Evolutionary conservation across 179 eudicot genomes (phyloP).

Genomic region (Drosera spatulata): DNA sequence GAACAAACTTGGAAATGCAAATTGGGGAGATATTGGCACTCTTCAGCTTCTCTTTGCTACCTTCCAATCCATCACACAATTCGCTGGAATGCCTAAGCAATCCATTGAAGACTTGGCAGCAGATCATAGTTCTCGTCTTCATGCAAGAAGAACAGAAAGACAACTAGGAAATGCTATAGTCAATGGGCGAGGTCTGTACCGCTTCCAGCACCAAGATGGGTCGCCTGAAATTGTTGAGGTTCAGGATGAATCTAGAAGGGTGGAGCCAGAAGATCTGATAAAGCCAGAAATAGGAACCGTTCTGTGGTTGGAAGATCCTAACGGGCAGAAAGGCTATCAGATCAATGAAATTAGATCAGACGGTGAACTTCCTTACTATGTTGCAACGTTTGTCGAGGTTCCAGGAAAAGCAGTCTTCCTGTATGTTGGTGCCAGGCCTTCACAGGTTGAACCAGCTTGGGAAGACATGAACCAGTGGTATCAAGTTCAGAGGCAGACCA

Average conservation of each 20-base stretch:
- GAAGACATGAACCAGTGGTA: slow-evolving; percentile 84
- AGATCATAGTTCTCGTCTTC: slow-evolving; percentile 79
- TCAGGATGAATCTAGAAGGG: slow-evolving; percentile 36
- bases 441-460: slow-evolving; percentile 81
- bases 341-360: slow-evolving; percentile 46
- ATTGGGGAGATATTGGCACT: slow-evolving; percentile 87
- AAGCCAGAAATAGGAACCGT: slow-evolving; percentile 52
- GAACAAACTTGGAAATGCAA: slow-evolving; percentile 94
- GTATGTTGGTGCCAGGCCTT: slow-evolving; percentile 70
- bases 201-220: slow-evolving; percentile 40
- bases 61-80: slow-evolving; percentile 55
- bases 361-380: slow-evolving; percentile 51
- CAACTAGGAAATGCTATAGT: slow-evolving; percentile 39
- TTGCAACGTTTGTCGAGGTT: slow-evolving; percentile 55
- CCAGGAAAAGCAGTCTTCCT: slow-evolving; percentile 42
- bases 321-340: slow-evolving; percentile 45
- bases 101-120: slow-evolving; percentile 86
- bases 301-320: slow-evolving; percentile 59
- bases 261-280: slow-evolving; percentile 36
- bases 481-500: slow-evolving; percentile 90
- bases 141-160: slow-evolving; percentile 63
- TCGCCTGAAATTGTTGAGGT: slow-evolving; percentile 82
- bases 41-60: slow-evolving; percentile 84
- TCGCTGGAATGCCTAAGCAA: slow-evolving; percentile 61
- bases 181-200: slow-evolving; percentile 50